These are phyloP conservation scores for Trametes versicolor DNA, from an alignment of 1,284 basidiomycete genomes.

Conservation along the genomic window DNA sequence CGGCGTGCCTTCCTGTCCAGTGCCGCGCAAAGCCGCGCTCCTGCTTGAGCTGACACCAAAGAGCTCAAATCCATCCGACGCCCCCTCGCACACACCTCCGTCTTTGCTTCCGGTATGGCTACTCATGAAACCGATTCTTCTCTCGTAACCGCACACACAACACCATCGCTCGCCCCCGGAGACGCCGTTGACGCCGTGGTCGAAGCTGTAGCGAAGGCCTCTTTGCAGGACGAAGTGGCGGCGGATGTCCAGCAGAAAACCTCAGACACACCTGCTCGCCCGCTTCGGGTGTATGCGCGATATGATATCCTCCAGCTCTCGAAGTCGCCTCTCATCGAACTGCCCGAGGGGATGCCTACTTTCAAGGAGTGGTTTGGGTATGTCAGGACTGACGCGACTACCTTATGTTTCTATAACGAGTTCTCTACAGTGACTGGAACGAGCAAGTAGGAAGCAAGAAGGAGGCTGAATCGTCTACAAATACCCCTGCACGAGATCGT, in stretches of 20 bases:
- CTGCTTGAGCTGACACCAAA: constrained; percentile 32
- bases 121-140: constrained; percentile 33
- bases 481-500: constrained; percentile 66
- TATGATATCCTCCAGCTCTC: constrained; percentile 72
- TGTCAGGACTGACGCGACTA: constrained; percentile 38
- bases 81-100: constrained; percentile 15
- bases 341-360: constrained; percentile 79
- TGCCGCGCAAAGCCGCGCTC: constrained; percentile 23
- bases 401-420: constrained; percentile 30
- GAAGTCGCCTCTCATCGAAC: constrained; percentile 80
- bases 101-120: constrained; percentile 38
- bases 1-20: constrained; percentile 20
- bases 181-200: constrained; percentile 43
- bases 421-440: constrained; percentile 57
- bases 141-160: constrained; percentile 9
- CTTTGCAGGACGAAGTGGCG: constrained; percentile 46
- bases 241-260: constrained; percentile 43
- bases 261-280: constrained; percentile 46
- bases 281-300: constrained; percentile 72
- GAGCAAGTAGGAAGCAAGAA: constrained; percentile 71
- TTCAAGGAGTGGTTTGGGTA: constrained; percentile 92
- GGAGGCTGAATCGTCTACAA: constrained; percentile 64
- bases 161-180: constrained; percentile 31
- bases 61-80: constrained; percentile 32
- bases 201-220: constrained; percentile 48